Base-by-base conservation (phyloP, 805 yeast genomes). In the Lachancea cidri region DNA sequence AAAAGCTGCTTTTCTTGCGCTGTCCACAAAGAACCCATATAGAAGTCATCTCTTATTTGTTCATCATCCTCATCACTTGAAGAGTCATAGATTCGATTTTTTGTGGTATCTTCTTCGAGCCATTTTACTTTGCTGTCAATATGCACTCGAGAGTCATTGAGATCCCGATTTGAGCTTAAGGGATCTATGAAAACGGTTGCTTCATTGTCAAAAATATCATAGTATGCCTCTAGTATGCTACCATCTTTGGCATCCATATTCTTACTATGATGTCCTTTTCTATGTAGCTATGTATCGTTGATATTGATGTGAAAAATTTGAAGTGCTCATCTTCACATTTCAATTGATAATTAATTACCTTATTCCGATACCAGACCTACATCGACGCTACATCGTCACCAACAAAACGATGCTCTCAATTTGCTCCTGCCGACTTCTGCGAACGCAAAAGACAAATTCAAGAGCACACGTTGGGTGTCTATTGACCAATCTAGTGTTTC, bases 1-100 rank as follows among this genome's bases (percentile, higher is more conserved):
- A 62, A 62, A 2, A 48, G 29, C n/a, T 55, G 43, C 41, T 62
- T 62, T 41, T 62, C 66, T 6, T 39, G 27, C 1, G 49, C 45
- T 4, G 43, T 48, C 66, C 66, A 62, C 18, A 44, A 38, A 8
- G 44, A 46, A 6, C 66, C 66, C 15, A 55, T 27, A 8, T 22
- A 20, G 14, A 16, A 31, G 20, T 27, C 36, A n/a, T 39, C 35
- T 16, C 14, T n/a, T 29, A 15, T 19, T 16, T 20, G 34, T 8
- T 38, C 36, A 17, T 36, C 31, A 6, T 39, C 27, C 2, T 46
- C 36, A 3, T 46, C 49, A 14, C 19, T 25, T 20, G 18, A n/a
- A 22, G 27, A 22, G 7, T 22, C 27, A 11, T 22, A 22, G 27
- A 7, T 7, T 7, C 27, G 27, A 22, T 11, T 11, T 22, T 22